phyloP scores from a whole-genome alignment of 1,284 basidiomycete species.

The Microbotryum intermedium region DNA sequence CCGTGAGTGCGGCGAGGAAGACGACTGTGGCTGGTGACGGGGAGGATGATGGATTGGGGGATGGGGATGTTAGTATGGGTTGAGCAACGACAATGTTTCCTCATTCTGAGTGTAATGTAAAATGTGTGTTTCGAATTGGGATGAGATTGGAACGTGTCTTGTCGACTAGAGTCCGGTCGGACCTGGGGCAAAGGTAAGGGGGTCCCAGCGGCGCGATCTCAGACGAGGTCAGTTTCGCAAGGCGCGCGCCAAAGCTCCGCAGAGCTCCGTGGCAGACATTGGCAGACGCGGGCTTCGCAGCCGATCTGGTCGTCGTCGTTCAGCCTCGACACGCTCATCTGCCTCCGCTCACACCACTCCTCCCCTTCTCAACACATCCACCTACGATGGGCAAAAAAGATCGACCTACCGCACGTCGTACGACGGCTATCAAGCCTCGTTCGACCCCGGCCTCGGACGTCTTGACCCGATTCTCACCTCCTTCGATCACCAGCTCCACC shows the following conservation, averaged over 20 bases:
- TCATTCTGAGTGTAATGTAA: no score
- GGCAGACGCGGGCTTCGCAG: no score
- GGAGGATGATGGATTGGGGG: constrained; percentile 14
- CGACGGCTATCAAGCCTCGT: constrained; percentile 29
- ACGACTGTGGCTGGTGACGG: constrained; percentile 12
- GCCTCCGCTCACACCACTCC: no score
- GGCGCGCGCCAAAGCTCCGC: no score
- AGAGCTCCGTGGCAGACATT: no score
- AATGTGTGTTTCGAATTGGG: no score
- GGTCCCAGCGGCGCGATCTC: no score
- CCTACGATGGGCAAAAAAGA: constrained; percentile 25
- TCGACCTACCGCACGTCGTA: constrained; percentile 11
- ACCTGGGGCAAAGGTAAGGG: no score
- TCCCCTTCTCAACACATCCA: neutral
- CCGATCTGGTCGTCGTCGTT: neutral
- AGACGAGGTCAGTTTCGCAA: no score
- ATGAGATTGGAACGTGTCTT: no score
- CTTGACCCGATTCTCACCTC: constrained; percentile 2
- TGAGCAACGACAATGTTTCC: no score
- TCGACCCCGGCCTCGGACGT: constrained; percentile 13
- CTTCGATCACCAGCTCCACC: neutral
- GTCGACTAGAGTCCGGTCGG: no score
- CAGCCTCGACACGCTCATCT: neutral
- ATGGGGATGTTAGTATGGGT: neutral
- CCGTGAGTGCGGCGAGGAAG: constrained; percentile 25